Evolutionary conservation across 202 grass and related monocot species (phyloP), one percentile per base, ranked within the genome.

Genomic region (Schoenoplectus tabernaemontani): DNA sequence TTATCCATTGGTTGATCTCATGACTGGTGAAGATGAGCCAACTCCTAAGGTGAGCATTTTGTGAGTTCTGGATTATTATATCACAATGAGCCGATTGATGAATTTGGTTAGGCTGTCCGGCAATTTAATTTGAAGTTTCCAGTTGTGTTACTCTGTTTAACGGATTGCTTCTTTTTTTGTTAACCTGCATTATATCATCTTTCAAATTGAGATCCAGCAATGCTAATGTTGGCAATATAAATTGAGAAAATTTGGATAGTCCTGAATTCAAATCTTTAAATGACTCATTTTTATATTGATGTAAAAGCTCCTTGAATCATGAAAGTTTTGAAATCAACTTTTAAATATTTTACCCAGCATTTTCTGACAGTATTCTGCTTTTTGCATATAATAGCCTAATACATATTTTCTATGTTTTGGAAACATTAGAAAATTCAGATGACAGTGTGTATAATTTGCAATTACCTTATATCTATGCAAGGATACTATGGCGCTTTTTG

Each of bases 1-100:
- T 22, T 95, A 95, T 44, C 81, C 96, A 9, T 89, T 99, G 61
- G 96, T 99, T 72, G 96, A 99, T 78, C 92, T 99, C 11, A 99
- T 99, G 86, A 87, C 84, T 36, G 84, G 91, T 76, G 90, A 96
- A 85, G 87, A 82, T 79, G 96, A 99, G 86, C 83, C 90, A 81
- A 81, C 90, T 63, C 95, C 95, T 50, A 91, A 84, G 78, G 96
- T 96, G 90, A 80, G 46, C 64, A 54, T n/a, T 59, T 57, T 39
- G 28, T 59, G 9, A 64, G 4, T 59, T 86, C 5, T 59, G 41
- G 9, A 68, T 57, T 83, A 3, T 63, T 38, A 67, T 67, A 9
- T 87, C 58, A 79, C 23, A 81, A 81, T n/a, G 64, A 57, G 66
- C 50, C 37, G 36, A 20, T 67, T 42, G 64, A 22, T 8, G 8